Percentiles rank a stretch among this genome's conserved stretches.
These are phyloP conservation scores for Aspergillus clavatus DNA, from an alignment of 2,329 filamentous ascomycete genomes.

Conservation along the genomic window DNA sequence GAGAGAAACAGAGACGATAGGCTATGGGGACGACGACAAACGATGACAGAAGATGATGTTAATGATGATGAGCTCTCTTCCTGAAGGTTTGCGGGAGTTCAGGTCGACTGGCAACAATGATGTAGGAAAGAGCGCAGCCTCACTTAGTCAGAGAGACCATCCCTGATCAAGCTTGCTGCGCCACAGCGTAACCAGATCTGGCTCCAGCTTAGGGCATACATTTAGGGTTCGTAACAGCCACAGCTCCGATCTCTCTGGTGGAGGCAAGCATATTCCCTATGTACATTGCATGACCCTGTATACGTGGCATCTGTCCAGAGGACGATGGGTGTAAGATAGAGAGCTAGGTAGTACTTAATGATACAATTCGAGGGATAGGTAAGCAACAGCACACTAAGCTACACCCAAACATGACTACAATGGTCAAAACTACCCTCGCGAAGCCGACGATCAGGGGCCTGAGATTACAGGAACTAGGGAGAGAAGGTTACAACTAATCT, in stretches of 20 bases:
- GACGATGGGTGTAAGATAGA: too few relatives aligned
- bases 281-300: too few relatives aligned
- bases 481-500: not conserved
- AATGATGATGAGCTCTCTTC: not conserved
- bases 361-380: too few relatives aligned
- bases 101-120: not conserved
- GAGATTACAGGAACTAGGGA: not conserved
- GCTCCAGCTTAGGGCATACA: not conserved
- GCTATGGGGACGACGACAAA: not conserved
- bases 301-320: too few relatives aligned
- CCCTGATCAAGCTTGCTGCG: not conserved
- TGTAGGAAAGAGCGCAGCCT: constrained; percentile 1
- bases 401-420: too few relatives aligned
- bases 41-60: not conserved
- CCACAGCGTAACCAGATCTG: not conserved
- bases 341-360: too few relatives aligned
- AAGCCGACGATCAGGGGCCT: not conserved
- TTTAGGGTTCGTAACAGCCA: not conserved
- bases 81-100: not conserved
- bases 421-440: not conserved
- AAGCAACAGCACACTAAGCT: too few relatives aligned
- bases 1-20: not conserved
- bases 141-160: not conserved
- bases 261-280: too few relatives aligned
- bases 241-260: too few relatives aligned